Evolutionary conservation across 345 rosid genomes (phyloP).

Genomic region (Euphorbia lathyris): DNA sequence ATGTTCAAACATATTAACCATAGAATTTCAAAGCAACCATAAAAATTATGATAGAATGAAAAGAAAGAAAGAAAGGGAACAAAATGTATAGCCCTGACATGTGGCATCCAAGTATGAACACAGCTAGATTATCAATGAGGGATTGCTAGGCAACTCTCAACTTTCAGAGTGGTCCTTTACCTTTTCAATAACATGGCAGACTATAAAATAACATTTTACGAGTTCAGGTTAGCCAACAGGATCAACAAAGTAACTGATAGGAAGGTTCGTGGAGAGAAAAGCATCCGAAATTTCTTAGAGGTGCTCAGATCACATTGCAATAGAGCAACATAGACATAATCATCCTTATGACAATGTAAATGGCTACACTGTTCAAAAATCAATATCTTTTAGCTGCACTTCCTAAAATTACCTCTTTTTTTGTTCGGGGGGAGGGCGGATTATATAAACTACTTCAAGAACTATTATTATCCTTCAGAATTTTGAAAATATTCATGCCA

Average conservation of each 20-base stretch:
- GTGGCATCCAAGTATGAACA: not conserved
- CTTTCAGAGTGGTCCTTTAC: not conserved
- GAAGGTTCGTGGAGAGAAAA: not conserved
- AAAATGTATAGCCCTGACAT: not conserved
- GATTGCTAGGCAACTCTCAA: not conserved
- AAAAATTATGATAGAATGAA: constrained; percentile 1
- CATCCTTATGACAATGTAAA: not conserved
- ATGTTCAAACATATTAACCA: not conserved
- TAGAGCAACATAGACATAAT: not conserved
- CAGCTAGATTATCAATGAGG: not conserved
- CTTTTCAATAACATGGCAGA: not conserved
- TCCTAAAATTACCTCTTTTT: too few species aligned
- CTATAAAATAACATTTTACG: not conserved
- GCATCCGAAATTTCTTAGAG: not conserved
- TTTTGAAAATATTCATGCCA: not conserved
- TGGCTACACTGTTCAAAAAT: not conserved
- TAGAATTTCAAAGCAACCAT: constrained; percentile 3
- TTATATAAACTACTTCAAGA: not conserved
- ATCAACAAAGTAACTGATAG: not conserved
- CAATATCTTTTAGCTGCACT: not conserved
- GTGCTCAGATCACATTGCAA: not conserved
- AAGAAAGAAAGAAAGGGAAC: constrained; percentile 7
- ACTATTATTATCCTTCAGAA: not conserved
- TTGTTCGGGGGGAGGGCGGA: too few species aligned
- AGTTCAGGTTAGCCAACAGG: not conserved